Evolutionary conservation across 176 grass and related monocot species (phyloP).

Genomic region (Puccinellia tenuiflora): DNA sequence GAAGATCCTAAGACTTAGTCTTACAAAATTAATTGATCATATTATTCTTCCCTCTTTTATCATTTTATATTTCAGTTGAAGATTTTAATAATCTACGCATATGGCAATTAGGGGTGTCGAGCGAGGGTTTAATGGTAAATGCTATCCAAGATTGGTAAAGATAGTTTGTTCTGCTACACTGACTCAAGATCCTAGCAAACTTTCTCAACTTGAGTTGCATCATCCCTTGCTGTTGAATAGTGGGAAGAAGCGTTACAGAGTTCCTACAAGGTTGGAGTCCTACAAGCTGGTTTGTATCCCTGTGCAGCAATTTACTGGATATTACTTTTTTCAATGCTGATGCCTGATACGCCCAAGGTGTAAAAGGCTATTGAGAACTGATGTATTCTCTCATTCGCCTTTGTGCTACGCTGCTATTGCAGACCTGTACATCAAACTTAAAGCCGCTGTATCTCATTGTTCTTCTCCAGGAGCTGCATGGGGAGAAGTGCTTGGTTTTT

Average conservation of each 20-base stretch:
- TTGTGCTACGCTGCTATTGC: constrained; percentile 19
- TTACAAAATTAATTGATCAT: not conserved
- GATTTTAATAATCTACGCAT: too few species aligned
- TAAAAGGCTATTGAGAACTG: not conserved
- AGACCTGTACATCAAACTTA: constrained; percentile 87
- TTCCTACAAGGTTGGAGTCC: too few species aligned
- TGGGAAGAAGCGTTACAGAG: too few species aligned
- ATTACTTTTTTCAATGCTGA: too few species aligned
- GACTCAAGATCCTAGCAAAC: constrained; percentile 97
- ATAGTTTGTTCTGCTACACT: constrained; percentile 87
- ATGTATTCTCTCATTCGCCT: not conserved
- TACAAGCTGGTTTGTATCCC: too few species aligned
- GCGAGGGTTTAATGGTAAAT: constrained; percentile 81
- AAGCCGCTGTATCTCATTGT: constrained; percentile 74
- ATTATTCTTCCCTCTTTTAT: not conserved
- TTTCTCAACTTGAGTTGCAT: too few species aligned
- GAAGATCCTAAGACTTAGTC: constrained; percentile 66
- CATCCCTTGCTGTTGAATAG: too few species aligned
- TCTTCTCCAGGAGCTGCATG: constrained; percentile 66
- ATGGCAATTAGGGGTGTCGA: constrained; percentile 57
- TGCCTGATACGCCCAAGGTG: not conserved
- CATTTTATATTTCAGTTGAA: not conserved
- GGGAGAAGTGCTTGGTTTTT: constrained; percentile 85
- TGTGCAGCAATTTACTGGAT: too few species aligned
- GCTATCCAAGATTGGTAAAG: constrained; percentile 69